phyloP scores from a whole-genome alignment of 768 basidiomycete genomes.

The Tylopilus balloui region DNA sequence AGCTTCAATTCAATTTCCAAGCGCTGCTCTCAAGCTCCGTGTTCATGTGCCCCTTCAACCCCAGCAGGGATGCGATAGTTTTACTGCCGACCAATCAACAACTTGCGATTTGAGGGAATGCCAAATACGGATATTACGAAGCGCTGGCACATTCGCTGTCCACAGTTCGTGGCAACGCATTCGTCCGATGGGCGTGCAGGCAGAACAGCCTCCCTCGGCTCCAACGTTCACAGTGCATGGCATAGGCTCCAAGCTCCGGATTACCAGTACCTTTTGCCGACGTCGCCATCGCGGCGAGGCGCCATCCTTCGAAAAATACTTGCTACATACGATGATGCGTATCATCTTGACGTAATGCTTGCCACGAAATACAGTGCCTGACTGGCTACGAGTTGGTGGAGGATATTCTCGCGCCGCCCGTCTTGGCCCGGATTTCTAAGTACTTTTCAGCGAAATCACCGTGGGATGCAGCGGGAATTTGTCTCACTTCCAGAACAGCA shows the following conservation, averaged over 20 bases:
- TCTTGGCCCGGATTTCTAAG: background rate
- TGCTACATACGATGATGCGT: too few relatives aligned
- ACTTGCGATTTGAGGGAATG: conserved; percentile 9
- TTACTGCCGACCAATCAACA: conserved; percentile 16
- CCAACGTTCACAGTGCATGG: too few relatives aligned
- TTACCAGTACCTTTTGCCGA: too few relatives aligned
- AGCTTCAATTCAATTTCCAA: background rate
- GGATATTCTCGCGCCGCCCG: background rate
- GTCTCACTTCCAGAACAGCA: background rate
- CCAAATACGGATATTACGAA: background rate
- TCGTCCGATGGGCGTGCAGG: too few relatives aligned
- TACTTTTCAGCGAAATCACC: background rate
- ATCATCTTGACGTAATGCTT: background rate
- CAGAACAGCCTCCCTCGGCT: too few relatives aligned
- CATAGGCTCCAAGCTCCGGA: too few relatives aligned
- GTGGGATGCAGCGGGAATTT: background rate
- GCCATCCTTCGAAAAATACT: too few relatives aligned
- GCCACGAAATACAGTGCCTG: background rate
- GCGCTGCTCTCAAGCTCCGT: background rate
- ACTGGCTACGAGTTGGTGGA: background rate
- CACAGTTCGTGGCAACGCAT: too few relatives aligned
- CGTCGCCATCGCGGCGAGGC: too few relatives aligned
- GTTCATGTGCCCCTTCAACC: background rate
- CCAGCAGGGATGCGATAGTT: too few relatives aligned
- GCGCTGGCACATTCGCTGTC: background rate